Conservation (phyloP, 805 yeast genomes). For the Ogataea ramenticola region DNA sequence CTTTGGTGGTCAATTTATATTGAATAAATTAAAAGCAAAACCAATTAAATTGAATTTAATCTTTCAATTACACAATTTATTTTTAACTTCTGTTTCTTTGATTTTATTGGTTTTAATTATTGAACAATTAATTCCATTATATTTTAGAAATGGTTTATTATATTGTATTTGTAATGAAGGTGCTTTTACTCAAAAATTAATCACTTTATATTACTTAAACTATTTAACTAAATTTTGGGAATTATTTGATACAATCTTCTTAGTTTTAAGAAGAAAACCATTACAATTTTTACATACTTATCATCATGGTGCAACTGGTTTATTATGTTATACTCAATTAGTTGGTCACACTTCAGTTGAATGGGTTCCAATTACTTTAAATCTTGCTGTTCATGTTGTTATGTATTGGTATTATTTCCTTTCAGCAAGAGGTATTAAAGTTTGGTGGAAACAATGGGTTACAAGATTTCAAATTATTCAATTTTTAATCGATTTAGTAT, state of each 20-base stretch:
- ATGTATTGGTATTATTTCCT: conserved; percentile 98
- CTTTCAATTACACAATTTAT: conserved; percentile 81
- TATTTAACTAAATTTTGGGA: conserved; percentile 86
- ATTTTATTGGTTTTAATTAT: conserved; percentile 58
- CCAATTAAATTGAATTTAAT: conserved; percentile 69
- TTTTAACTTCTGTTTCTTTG: conserved; percentile 64
- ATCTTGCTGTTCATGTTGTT: conserved; percentile 87
- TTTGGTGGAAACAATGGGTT: conserved; percentile 99
- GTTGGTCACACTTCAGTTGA: conserved; percentile 85
- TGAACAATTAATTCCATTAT: conserved; percentile 82
- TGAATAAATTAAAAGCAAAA: conserved; percentile 41
- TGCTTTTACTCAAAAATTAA: conserved; percentile 81
- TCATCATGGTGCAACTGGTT: conserved; percentile 97
- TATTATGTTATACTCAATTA: conserved; percentile 88
- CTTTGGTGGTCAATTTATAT: conserved; percentile 74
- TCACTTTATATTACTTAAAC: conserved; percentile 81
- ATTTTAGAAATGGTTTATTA: conserved; percentile 67
- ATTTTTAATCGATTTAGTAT: conserved; percentile 80
- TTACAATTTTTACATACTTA: conserved; percentile 90
- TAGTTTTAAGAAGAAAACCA: conserved; percentile 87
- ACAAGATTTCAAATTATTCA: conserved; percentile 93
- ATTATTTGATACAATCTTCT: conserved; percentile 83
- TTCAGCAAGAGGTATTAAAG: conserved; percentile 86
- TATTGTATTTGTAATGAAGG: conserved; percentile 72
- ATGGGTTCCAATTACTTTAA: conserved; percentile 90